phyloP scores from a whole-genome alignment of 2,329 filamentous ascomycete genomes.

The Hymenotorrendiella dingleyae region DNA sequence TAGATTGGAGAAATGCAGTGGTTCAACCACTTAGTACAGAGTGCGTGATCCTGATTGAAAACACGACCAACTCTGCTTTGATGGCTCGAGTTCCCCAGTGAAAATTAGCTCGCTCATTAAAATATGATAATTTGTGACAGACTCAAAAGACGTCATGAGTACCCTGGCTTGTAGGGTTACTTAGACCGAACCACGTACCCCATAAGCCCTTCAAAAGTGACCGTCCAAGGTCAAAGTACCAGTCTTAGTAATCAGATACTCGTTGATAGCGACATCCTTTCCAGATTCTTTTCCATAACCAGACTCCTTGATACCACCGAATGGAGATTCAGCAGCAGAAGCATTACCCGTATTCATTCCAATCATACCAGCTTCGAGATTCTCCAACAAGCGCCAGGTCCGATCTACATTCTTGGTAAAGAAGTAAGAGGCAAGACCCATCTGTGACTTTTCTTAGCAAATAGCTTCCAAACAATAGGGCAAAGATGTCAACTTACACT shows the following conservation, averaged over 20 bases:
- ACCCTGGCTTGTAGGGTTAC: too few species aligned
- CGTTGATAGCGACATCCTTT: constrained; percentile 58
- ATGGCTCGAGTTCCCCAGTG: too few species aligned
- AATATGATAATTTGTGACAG: too few species aligned
- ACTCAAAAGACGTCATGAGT: too few species aligned
- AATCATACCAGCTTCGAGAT: constrained; percentile 64
- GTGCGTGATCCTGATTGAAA: too few species aligned
- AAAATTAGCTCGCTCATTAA: too few species aligned
- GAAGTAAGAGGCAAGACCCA: constrained; percentile 61
- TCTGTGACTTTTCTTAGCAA: constrained; percentile 26
- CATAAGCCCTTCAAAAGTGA: constrained; percentile 38
- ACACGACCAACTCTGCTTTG: too few species aligned
- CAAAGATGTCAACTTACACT: constrained; percentile 19
- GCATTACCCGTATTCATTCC: constrained; percentile 57
- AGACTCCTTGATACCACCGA: constrained; percentile 62
- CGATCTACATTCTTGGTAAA: constrained; percentile 65
- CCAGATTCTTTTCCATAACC: constrained; percentile 64
- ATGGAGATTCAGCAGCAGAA: constrained; percentile 61
- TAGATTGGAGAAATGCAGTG: too few species aligned
- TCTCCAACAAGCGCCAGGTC: constrained; percentile 60
- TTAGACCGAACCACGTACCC: too few species aligned
- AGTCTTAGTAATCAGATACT: constrained; percentile 60
- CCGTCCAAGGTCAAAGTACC: constrained; percentile 42
- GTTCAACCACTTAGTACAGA: too few species aligned
- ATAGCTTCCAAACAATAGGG: neutral